Evolutionary conservation across 2,329 filamentous ascomycete genomes (phyloP), one percentile per base, ranked within the genome.

Genomic region (Cordyceps cateniannulata): DNA sequence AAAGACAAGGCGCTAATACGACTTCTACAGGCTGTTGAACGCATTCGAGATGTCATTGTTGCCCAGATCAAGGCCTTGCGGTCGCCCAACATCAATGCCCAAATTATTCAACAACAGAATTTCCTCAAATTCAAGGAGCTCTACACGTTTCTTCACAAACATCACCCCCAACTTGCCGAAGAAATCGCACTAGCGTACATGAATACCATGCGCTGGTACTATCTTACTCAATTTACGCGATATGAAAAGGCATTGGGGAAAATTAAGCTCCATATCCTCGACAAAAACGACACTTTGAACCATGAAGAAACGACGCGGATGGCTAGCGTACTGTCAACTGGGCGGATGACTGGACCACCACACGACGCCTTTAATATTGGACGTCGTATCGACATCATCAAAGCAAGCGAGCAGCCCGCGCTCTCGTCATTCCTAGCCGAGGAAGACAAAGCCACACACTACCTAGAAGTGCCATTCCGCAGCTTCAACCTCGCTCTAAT

Each of bases 151-250:
- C 80, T 99, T 35, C 86, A 91, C 62, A 87, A 85, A 66, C 89
- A 93, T 65, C 92, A 98, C 68, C 79, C 89, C 1, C 81, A 85
- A n/a, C 84, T 99, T 6, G 91, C 91, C 9, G 88, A 93, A 58
- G 91, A 99, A 73, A 96, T 99, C 65, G 87, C 87, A 9, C 89
- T 91, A 71, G 95, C 96, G 3, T 99, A 99, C 69, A 88, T 96
- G 77, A 96, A 97, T 72, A 99, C 96, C 0, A 99, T 99, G 91
- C 86, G 92, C 58, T 99, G 95, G 95, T 99, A 99, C 70, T 98
- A 98, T 71, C 77, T 89, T 58, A 95, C 89, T 65, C 91, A 97
- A 72, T 99, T 99, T 70, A 86, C 85, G 3, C 87, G 93, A 38
- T 99, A 99, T 72, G 86, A 89, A 65, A 86, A 87, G 67, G 87